These are phyloP conservation scores for Lepiota subincarnata DNA, from an alignment of 768 basidiomycete genomes.

Conservation along the genomic window DNA sequence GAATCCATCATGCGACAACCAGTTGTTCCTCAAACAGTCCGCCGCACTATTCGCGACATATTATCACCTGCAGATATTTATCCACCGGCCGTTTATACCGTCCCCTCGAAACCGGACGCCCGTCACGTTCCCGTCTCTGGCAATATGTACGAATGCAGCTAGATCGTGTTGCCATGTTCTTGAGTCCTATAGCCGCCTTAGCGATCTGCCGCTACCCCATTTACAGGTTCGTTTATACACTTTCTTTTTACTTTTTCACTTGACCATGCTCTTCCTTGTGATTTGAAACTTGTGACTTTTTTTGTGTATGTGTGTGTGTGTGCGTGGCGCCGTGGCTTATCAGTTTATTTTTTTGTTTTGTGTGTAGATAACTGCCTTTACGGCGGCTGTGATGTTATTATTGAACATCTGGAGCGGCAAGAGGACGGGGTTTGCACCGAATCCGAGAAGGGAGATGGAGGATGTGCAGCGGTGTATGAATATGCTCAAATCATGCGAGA, in stretches of 20 bases:
- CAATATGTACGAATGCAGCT: slow-evolving; percentile 85
- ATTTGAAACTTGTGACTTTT: not conserved
- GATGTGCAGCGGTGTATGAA: slow-evolving; percentile 60
- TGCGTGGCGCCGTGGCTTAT: not conserved
- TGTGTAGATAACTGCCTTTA: slow-evolving; percentile 30
- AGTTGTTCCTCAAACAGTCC: slow-evolving; percentile 51
- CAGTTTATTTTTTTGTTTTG: slow-evolving; percentile 6
- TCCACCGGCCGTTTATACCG: slow-evolving; percentile 80
- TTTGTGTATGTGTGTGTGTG: no score
- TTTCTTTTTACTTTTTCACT: not conserved
- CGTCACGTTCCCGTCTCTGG: slow-evolving; percentile 54
- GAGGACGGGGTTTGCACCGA: slow-evolving; percentile 39
- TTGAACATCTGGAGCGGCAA: slow-evolving; percentile 65
- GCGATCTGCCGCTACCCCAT: slow-evolving; percentile 28
- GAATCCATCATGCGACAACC: slow-evolving; percentile 35
- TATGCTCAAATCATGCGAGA: slow-evolving; percentile 40
- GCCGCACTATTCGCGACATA: slow-evolving; percentile 46
- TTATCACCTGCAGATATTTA: slow-evolving; percentile 58
- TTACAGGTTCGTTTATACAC: slow-evolving; percentile 28
- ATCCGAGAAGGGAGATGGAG: slow-evolving; percentile 48
- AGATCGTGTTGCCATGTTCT: slow-evolving; percentile 70
- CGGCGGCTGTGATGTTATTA: slow-evolving; percentile 50
- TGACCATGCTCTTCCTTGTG: not conserved
- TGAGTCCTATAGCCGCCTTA: slow-evolving; percentile 42
- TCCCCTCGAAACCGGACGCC: slow-evolving; percentile 45